Base-by-base conservation (phyloP, 2,329 filamentous ascomycete genomes). In the Phialemonium atrogriseum region DNA sequence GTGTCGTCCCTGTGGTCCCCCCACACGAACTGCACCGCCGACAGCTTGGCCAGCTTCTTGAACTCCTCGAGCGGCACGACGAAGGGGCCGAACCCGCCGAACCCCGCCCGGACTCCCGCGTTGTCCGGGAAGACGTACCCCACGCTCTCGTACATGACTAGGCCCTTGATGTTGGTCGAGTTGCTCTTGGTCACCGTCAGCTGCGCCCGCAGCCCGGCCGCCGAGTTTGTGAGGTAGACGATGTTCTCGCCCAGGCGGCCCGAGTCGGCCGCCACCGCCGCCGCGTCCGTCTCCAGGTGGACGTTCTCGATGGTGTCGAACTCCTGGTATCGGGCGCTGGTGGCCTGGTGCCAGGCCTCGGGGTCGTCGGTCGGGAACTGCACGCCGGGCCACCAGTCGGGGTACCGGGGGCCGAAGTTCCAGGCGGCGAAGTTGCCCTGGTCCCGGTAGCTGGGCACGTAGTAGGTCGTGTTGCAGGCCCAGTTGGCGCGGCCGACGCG, bases 401-500 rank as follows among this genome's bases (percentile, higher is more conserved):
- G 32, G 28, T 41, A 58, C 1, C 35, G 31, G 3, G 51, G 48
- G 1, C 55, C 55, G 24, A 58, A 54, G 36, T 58, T 58, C 55
- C 55, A 58, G 6, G 49, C 50, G 2, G 38, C 41, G 18, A 54
- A 57, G 34, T 57, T 58, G 28, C 44, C 45, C 27, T 55, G 48
- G 43, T 58, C 54, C 9, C 47, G 43, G 33, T 58, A 58, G 9
- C 32, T 35, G 0, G 55, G 54, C 2, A 21, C 18, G 36, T 58
- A 59, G 26, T 10, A 35, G 7, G 40, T 46, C 4, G 45, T 34
- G 21, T 50, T 47, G 38, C 55, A 58, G n/a, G 43, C 51, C 51
- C 54, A 59, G 33, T 56, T 55, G 3, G 56, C 55, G 2, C 54
- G 48, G 4, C 56, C 54, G 5, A 58, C 46, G 2, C 54, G 46